phyloP scores from a whole-genome alignment of 176 grass and related monocot species.

The Triticum monococcum region DNA sequence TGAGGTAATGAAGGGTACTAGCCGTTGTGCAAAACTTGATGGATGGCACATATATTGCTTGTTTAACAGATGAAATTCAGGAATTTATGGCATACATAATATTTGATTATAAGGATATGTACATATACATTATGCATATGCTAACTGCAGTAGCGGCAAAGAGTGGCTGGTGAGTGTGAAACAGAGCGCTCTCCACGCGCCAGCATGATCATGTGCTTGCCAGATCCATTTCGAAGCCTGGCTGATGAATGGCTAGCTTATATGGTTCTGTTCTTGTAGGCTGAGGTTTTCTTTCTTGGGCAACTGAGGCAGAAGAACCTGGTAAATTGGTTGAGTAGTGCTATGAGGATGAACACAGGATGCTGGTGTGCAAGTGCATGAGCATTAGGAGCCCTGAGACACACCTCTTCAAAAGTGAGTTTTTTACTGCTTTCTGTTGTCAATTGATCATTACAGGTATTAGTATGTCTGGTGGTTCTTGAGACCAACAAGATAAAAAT shows the following conservation, averaged over 20 bases:
- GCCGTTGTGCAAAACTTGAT: too few species aligned
- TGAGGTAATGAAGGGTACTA: too few species aligned
- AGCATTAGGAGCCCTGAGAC: constrained; percentile 68
- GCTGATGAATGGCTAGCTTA: not conserved
- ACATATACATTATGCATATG: too few species aligned
- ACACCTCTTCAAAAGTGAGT: constrained; percentile 87
- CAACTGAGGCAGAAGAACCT: constrained; percentile 77
- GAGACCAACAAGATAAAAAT: too few species aligned
- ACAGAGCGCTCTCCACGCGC: not conserved
- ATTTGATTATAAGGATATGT: too few species aligned
- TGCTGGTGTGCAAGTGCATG: constrained; percentile 92
- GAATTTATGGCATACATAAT: too few species aligned
- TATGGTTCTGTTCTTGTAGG: constrained; percentile 27
- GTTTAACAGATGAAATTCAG: too few species aligned
- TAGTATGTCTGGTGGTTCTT: too few species aligned
- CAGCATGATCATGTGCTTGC: not conserved
- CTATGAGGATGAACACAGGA: constrained; percentile 69
- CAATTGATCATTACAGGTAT: not conserved
- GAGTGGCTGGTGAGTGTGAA: constrained; percentile 84
- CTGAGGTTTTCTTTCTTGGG: constrained; percentile 90
- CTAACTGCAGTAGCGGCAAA: constrained; percentile 29
- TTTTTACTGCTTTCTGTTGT: not conserved
- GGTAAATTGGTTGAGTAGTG: constrained; percentile 79
- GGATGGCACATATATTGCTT: too few species aligned
- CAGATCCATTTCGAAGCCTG: not conserved